Evolutionary conservation across 352 stramenopile species (phyloP), one percentile per base, ranked within the genome.

Genomic region (Phytophthora constricta): DNA sequence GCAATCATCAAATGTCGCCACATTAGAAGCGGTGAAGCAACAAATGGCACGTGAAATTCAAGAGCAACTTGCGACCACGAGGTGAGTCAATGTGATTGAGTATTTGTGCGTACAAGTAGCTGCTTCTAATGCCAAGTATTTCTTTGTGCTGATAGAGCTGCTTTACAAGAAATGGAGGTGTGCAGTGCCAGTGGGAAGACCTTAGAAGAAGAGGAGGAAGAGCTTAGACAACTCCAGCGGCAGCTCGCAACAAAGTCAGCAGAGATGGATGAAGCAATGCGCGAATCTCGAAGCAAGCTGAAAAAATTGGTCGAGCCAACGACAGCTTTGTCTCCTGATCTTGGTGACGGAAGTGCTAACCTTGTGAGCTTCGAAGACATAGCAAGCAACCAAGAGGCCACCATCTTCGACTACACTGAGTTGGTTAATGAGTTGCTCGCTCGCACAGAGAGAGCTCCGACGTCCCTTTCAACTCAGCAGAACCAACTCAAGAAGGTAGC

Each of bases 61-160:
- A 43, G 47, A 70, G 2, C 79, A 90, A 53, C 74, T 88, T 4
- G 67, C 77, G 2, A 49, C 56, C 22, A 90, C 81, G 1, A 90
- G 74, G 81, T 90, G 72, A 39, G 64, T 51, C n/a, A 3, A n/a
- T 31, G 19, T n/a, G n/a, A n/a, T n/a, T n/a, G n/a, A n/a, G n/a
- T n/a, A n/a, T n/a, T n/a, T n/a, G n/a, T n/a, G n/a, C n/a, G n/a
- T n/a, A n/a, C n/a, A n/a, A n/a, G n/a, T n/a, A n/a, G n/a, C n/a
- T n/a, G n/a, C n/a, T n/a, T 26, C 3, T 41, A 14, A 22, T 26
- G 34, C 54, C 26, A 11, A 14, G 5, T 52, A 20, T 33, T 19
- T 37, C 45, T 22, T 37, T 11, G 26, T 57, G 7, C 4, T 51
- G 5, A 16, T 31, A 87, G 79, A 22, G 61, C 66, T 39, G 71